A percentile compares a stretch with the other conserved stretches of the same genome.
Evolutionary conservation across 306 rosid species (phyloP).

Genomic region (Cucurbita moschata): DNA sequence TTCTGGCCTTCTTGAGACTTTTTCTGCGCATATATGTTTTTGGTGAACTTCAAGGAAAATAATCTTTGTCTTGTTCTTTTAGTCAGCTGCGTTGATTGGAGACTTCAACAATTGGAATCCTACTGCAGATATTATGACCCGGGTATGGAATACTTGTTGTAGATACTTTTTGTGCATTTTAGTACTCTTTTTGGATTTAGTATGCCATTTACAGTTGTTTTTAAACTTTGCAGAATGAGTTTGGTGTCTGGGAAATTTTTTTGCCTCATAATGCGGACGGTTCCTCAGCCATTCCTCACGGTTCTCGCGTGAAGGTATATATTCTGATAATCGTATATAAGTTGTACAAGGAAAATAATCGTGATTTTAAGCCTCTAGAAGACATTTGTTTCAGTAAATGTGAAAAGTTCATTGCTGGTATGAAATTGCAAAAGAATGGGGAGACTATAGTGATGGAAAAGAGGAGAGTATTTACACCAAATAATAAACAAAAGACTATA

Average conservation of each 20-base stretch:
- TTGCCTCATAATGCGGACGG: conserved; percentile 92
- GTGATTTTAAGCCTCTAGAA: not conserved
- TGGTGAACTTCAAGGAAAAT: not conserved
- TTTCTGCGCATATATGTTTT: not conserved
- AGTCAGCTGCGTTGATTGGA: conserved; percentile 90
- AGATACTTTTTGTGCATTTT: not conserved
- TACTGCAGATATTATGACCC: conserved; percentile 63
- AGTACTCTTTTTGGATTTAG: not conserved
- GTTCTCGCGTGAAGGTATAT: conserved; percentile 89
- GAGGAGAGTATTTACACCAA: not conserved
- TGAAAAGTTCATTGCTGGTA: not conserved
- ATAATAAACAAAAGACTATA: not conserved
- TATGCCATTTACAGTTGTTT: not conserved
- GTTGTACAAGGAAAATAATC: not conserved
- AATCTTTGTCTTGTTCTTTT: conserved; percentile 13
- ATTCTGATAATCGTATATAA: not conserved
- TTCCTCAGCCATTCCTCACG: conserved; percentile 84
- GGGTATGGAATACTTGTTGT: conserved; percentile 38
- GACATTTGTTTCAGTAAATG: not conserved
- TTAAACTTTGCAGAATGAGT: conserved; percentile 55
- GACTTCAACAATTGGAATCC: conserved; percentile 97
- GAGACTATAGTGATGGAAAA: not conserved
- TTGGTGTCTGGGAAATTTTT: conserved; percentile 98
- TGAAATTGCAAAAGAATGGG: not conserved
- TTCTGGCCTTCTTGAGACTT: not conserved